Base-by-base conservation (phyloP, 1,139 yeast genomes). In the Ogataea hybrid region DNA sequence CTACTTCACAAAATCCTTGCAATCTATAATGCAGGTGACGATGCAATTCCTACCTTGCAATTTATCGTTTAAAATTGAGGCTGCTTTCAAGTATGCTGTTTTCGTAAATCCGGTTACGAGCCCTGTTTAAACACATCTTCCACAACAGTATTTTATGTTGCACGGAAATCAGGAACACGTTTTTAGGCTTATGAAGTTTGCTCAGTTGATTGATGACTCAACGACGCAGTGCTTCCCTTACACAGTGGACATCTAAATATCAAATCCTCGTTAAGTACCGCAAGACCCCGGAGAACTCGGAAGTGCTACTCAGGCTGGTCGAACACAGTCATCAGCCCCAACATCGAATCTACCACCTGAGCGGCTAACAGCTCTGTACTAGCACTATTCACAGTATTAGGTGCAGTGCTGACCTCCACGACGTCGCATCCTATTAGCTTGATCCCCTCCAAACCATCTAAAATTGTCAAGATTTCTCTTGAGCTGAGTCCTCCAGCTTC, bases 341-440 rank as follows among this genome's bases (percentile, higher is more conserved):
- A 56, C 22, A 75, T 57, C 2, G 75, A 67, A 50, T 77, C 81
- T 23, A 76, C 66, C 11, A 75, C 77, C 12, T 73, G 73, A 1
- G 80, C 74, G 2, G 81, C 83, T 0, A 79, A 73, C 46, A 76
- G 65, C 43, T 72, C 67, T 1, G 82, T 76, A 37, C 71, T 71
- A 39, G 68, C 80, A 17, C 71, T 63, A 43, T 69, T 72, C 15
- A 46, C 35, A 18, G 73, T 63, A 49, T 74, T 79, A 41, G 65
- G 75, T 0, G 79, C 76, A 2, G 81, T 80, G 48, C 75, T 69
- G 2, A 76, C 81, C 54, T 77, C 82, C 5, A 76, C 81, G n/a
- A 77, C 71, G 51, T 77, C 82, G 12, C 73, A 78, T 1, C 82
- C 82, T 6, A 77, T 68, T 27, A 76, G 46, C 39, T 74, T 63